Conservation (phyloP, 225 moss, liverwort and hornwort species). For the Anthoceros angustus region DNA sequence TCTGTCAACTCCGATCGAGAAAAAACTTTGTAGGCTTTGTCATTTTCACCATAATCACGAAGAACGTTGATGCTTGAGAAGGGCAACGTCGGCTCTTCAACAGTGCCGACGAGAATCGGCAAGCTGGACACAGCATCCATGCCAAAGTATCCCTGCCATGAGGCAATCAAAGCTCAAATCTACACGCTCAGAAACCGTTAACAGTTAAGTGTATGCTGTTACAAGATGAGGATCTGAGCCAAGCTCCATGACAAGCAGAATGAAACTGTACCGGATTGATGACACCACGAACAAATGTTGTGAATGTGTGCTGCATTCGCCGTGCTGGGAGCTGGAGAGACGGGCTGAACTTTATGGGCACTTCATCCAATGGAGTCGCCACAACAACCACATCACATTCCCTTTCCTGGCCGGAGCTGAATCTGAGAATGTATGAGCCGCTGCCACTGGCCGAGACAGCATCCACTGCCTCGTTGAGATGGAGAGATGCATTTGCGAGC, state of each 20-base stretch:
- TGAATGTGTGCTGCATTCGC: constrained; percentile 68
- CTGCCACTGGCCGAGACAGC: constrained; percentile 34
- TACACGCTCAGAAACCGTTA: neutral
- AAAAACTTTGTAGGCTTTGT: constrained; percentile 83
- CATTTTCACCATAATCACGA: constrained; percentile 57
- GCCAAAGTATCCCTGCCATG: constrained; percentile 31
- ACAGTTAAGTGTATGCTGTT: neutral
- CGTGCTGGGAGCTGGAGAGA: constrained; percentile 40
- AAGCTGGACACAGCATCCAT: constrained; percentile 18
- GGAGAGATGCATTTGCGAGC: constrained; percentile 52
- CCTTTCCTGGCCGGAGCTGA: constrained; percentile 15
- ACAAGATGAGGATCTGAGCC: neutral
- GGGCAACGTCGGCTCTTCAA: constrained; percentile 44
- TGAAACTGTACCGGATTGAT: constrained; percentile 42
- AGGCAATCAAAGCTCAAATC: constrained; percentile 14
- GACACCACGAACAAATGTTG: constrained; percentile 75
- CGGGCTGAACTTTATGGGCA: constrained; percentile 50
- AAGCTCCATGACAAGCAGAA: neutral
- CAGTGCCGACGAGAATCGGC: constrained; percentile 66
- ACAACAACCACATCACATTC: constrained; percentile 62
- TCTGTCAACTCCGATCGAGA: constrained; percentile 56
- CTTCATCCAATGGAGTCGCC: constrained; percentile 81
- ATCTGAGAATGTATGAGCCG: constrained; percentile 28
- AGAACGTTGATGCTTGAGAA: constrained; percentile 58
- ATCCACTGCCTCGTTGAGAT: constrained; percentile 48